Conservation (phyloP, 83 land plant species). For the Isoetes engelmannii region DNA sequence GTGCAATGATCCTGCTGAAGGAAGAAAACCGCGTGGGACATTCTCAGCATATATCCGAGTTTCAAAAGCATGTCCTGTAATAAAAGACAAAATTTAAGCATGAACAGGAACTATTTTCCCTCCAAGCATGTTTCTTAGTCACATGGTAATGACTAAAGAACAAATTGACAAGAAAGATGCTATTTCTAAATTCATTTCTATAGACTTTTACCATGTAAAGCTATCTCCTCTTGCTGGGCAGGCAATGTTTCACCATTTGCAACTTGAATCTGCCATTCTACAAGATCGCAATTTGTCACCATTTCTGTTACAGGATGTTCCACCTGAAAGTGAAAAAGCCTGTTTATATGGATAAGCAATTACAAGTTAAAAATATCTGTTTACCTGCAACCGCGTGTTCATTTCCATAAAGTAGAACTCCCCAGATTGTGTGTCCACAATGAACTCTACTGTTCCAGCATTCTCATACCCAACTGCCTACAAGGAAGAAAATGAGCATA, state of each 20-base stretch:
- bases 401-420: conserved; percentile 96
- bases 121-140: background rate
- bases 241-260: conserved; percentile 95
- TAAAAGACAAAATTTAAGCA: conserved; percentile 11
- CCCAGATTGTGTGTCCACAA: conserved; percentile 71
- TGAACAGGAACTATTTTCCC: background rate
- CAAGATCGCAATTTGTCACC: conserved; percentile 92
- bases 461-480: conserved; percentile 92
- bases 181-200: background rate
- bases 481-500: background rate
- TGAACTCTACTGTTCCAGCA: conserved; percentile 98
- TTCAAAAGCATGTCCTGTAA: conserved; percentile 92
- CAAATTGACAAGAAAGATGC: background rate
- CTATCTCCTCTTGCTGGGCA: conserved; percentile 35
- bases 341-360: background rate
- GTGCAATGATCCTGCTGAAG: conserved; percentile 85
- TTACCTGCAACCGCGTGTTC: conserved; percentile 97
- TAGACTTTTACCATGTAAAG: conserved; percentile 18
- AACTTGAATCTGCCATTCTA: conserved; percentile 97
- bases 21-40: conserved; percentile 92
- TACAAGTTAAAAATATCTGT: background rate
- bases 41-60: conserved; percentile 99
- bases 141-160: background rate
- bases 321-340: conserved; percentile 39
- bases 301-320: conserved; percentile 99